Base-by-base conservation (phyloP, 768 basidiomycete species). In the Cantharellus anzutake region DNA sequence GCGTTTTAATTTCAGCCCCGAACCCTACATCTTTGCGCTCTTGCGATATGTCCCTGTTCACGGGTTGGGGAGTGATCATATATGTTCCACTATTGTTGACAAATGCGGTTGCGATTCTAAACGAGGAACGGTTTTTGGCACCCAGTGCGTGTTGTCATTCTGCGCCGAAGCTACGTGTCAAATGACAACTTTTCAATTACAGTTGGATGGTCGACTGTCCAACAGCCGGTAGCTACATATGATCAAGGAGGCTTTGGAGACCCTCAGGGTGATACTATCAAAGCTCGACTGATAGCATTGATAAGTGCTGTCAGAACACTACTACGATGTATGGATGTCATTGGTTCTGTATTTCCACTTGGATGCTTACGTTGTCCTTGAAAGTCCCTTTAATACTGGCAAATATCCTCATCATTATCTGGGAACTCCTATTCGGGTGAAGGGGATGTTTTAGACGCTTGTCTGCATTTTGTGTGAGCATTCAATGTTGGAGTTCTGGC, bases 291-390 rank as follows among this genome's bases (percentile, higher is more conserved):
- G 62, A 81, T 98, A 69, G 87, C 88, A 73, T 80, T 99, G 66
- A 96, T 97, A 63, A 81, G 86, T 65, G 94, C 94, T 42, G 91
- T 97, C 62, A 78, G 94, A 72, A 98, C 94, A 52, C 76, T 99
- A 66, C 89, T 98, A 88, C 81, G 94, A 71, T 91, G 94, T 99
- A 70, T 75, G 93, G 81, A 41, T 64, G 14, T 60, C 64, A 65
- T 42, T 52, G 58, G 41, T 37, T 59, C 20, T 42, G 51, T 58
- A 60, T 57, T 39, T 55, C 59, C 60, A 58, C 51, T 50, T 41
- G 60, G 56, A 57, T 39, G 5, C 65, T 65, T 29, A 64, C 62
- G 0, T 42, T 20, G 11, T 1, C 38, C 20, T 57, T 58, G 59
- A n/a, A 66, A 98, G 93, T 98, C 77, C 93, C 93, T 42, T 74